Conservation (phyloP, 2,329 filamentous ascomycete genomes). For the Neoarthrinium moseri region DNA sequence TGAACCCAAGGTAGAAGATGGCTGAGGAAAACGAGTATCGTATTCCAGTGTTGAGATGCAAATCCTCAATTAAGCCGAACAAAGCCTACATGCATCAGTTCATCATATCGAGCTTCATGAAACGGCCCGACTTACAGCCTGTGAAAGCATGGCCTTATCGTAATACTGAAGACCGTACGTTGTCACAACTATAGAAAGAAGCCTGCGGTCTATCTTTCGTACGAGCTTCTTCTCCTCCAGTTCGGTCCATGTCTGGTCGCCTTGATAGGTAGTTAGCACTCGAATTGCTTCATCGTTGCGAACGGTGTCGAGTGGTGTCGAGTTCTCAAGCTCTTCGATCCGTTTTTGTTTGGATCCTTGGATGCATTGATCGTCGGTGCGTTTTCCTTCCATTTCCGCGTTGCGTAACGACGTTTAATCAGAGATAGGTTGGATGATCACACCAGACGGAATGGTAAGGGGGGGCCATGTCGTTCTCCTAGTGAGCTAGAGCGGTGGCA, state of each 20-base stretch:
- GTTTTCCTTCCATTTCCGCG: slow-evolving; percentile 48
- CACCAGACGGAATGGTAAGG: too few relatives aligned
- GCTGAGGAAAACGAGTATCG: slow-evolving; percentile 30
- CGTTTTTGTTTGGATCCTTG: not conserved
- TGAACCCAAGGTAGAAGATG: slow-evolving; percentile 33
- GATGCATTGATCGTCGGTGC: not conserved
- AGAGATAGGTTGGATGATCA: too few relatives aligned
- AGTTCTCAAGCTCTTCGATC: not conserved
- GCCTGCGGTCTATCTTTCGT: slow-evolving; percentile 38
- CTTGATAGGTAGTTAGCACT: not conserved
- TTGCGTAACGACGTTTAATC: too few relatives aligned
- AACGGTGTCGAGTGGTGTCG: not conserved
- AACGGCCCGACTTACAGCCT: slow-evolving; percentile 18
- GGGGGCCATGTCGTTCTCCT: slow-evolving; percentile 43
- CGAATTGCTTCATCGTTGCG: not conserved
- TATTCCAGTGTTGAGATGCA: slow-evolving; percentile 22
- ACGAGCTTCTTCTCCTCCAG: slow-evolving; percentile 35
- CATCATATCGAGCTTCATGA: too few relatives aligned
- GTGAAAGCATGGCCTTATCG: slow-evolving; percentile 20
- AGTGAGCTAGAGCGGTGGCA: slow-evolving; percentile 55
- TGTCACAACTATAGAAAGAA: slow-evolving; percentile 43
- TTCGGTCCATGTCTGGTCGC: not conserved
- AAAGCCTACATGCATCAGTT: slow-evolving; percentile 19
- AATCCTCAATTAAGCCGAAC: slow-evolving; percentile 27
- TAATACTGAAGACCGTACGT: slow-evolving; percentile 29